Percentiles rank a stretch among this genome's conserved stretches.
phyloP scores from a whole-genome alignment of 2,329 filamentous ascomycete genomes.

The Anthostomella pinea region DNA sequence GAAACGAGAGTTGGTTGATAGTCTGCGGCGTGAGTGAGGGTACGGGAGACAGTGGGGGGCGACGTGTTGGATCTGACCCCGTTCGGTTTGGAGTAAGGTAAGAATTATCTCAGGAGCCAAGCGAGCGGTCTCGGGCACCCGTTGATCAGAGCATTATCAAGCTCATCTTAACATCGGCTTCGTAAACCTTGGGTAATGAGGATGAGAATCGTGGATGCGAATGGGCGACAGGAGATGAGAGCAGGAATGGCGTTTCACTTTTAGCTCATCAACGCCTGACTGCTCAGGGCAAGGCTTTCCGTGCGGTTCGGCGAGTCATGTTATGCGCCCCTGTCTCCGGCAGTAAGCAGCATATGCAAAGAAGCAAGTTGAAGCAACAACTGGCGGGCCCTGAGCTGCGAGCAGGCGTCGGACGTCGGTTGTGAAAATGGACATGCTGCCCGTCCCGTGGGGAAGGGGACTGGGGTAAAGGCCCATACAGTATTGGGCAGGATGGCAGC shows the following conservation, averaged over 20 bases:
- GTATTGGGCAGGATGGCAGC: constrained; percentile 16
- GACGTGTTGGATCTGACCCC: constrained; percentile 18
- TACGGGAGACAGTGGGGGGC: constrained; percentile 16
- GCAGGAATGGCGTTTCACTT: constrained; percentile 19
- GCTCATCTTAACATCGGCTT: constrained; percentile 20
- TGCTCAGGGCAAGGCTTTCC: constrained; percentile 11
- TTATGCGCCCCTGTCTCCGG: too few species aligned
- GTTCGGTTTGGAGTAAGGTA: constrained; percentile 25
- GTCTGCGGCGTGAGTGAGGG: constrained; percentile 21
- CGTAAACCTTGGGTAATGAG: constrained; percentile 9
- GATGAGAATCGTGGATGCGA: constrained; percentile 8
- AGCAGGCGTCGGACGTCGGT: constrained; percentile 1
- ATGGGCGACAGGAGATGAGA: too few species aligned
- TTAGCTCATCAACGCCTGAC: constrained; percentile 7
- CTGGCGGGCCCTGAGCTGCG: constrained; percentile 11
- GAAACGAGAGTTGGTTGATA: constrained; percentile 8
- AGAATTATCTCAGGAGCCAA: constrained; percentile 21
- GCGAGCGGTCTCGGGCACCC: constrained; percentile 19
- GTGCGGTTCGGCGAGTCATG: constrained; percentile 21
- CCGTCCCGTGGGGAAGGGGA: constrained; percentile 1
- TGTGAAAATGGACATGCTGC: constrained; percentile 1
- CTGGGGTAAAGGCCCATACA: constrained; percentile 1
- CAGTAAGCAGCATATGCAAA: too few species aligned
- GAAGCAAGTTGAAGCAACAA: constrained; percentile 12
- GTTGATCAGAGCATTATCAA: constrained; percentile 13